Evolutionary conservation across 78 protist species (phyloP).

Genomic region (Kipferlia bialata): DNA sequence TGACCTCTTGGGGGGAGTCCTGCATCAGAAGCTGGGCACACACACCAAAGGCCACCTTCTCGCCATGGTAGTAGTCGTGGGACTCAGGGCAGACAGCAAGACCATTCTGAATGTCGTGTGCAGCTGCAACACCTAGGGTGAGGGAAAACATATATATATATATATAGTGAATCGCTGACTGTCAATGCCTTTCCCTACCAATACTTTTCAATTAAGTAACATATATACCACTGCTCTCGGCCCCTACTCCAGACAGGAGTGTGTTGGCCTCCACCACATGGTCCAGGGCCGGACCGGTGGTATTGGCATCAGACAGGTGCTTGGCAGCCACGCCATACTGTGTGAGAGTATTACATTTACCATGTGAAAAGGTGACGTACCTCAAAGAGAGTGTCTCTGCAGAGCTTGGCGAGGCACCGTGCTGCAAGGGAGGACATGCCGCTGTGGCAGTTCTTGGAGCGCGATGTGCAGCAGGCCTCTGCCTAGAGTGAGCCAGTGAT

Average conservation of each 20-base stretch:
- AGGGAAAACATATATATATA: no score
- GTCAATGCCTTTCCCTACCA: no score
- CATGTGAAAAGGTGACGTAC: no score
- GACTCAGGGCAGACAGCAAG: not conserved
- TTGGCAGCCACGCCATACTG: no score
- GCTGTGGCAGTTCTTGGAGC: not conserved
- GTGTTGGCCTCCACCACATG: not conserved
- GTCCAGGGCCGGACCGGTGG: not conserved
- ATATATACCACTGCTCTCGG: not conserved
- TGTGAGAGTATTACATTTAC: no score
- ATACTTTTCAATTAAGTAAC: no score
- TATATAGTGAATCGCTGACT: no score
- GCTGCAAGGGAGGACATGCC: not conserved
- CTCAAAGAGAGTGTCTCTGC: not conserved
- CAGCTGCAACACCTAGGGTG: conserved; percentile 1
- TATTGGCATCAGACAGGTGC: not conserved
- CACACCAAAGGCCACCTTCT: not conserved
- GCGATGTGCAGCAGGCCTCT: not conserved
- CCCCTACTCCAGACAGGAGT: not conserved
- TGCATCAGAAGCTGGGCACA: not conserved
- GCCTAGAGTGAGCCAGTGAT: no score
- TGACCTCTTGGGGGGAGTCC: not conserved
- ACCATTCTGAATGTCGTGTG: not conserved
- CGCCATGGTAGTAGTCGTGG: not conserved
- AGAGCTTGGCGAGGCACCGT: not conserved